phyloP scores from a whole-genome alignment of 306 rosid species.

The Vachellia collinsii region DNA sequence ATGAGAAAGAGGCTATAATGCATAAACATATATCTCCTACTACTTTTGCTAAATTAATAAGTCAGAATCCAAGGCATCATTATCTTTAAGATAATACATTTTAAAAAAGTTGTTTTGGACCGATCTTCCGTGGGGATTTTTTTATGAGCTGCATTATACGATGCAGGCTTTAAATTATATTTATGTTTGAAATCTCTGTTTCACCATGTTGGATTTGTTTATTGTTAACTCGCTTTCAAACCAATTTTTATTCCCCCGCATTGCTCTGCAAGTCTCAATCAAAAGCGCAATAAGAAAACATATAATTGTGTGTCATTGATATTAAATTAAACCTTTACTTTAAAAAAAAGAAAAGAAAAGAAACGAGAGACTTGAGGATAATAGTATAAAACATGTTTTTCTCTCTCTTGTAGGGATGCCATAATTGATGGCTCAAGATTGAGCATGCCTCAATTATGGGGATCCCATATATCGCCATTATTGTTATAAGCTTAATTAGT shows the following conservation, averaged over 20 bases:
- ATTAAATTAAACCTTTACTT: conserved; percentile 25
- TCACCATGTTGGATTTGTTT: conserved; percentile 54
- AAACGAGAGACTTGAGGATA: neutral
- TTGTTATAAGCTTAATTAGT: conserved; percentile 19
- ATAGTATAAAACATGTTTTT: conserved; percentile 16
- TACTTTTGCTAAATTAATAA: neutral
- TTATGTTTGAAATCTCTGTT: conserved; percentile 40
- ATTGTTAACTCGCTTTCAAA: conserved; percentile 39
- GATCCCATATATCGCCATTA: conserved; percentile 30
- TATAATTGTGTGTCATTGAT: conserved; percentile 20
- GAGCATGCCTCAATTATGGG: conserved; percentile 40
- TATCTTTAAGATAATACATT: conserved; percentile 39
- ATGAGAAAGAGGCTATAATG: conserved; percentile 52
- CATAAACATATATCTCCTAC: conserved; percentile 29
- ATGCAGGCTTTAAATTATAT: conserved; percentile 37
- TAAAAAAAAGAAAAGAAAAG: neutral
- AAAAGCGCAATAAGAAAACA: conserved; percentile 28
- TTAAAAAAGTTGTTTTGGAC: conserved; percentile 30
- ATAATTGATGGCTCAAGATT: conserved; percentile 27
- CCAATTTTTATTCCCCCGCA: conserved; percentile 37
- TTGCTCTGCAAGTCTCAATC: conserved; percentile 48
- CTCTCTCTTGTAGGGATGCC: conserved; percentile 19
- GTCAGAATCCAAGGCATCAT: conserved; percentile 46
- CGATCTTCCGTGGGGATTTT: conserved; percentile 42
- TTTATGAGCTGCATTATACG: conserved; percentile 36